Conservation (phyloP, 2,329 filamentous ascomycete species). For the Talaromyces sp. region DNA sequence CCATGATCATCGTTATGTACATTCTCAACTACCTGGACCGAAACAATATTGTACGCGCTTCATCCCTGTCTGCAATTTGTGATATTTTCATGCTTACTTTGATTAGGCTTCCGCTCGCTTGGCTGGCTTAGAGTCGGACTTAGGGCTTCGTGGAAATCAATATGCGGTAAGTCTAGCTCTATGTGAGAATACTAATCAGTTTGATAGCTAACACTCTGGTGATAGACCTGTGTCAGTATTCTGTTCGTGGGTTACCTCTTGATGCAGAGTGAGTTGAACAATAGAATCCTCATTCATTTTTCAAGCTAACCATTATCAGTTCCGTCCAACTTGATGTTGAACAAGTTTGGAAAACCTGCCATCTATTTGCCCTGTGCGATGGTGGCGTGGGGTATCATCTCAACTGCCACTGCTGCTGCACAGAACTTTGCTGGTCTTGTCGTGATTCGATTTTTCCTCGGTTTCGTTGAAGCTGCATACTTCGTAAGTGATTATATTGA, state of each 20-base stretch:
- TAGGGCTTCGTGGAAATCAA: slow-evolving; percentile 20
- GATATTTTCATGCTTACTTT: not conserved
- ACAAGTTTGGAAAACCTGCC: slow-evolving; percentile 1
- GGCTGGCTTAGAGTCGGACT: slow-evolving; percentile 35
- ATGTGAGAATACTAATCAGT: too few species aligned
- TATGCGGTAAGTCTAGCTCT: slow-evolving; percentile 4
- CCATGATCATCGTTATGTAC: slow-evolving; percentile 73
- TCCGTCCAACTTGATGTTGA: slow-evolving; percentile 11
- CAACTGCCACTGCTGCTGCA: slow-evolving; percentile 1
- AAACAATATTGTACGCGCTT: slow-evolving; percentile 57
- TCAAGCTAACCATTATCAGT: not conserved
- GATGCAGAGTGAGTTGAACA: slow-evolving; percentile 54
- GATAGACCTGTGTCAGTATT: slow-evolving; percentile 43
- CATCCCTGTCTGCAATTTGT: not conserved
- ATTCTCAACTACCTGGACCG: slow-evolving; percentile 73
- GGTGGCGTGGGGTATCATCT: slow-evolving; percentile 1
- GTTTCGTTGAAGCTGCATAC: slow-evolving; percentile 15
- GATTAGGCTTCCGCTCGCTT: slow-evolving; percentile 7
- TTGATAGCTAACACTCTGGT: not conserved
- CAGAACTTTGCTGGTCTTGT: slow-evolving; percentile 3
- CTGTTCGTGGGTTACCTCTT: slow-evolving; percentile 63
- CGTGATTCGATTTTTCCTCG: slow-evolving; percentile 10
- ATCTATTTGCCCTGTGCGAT: not conserved
- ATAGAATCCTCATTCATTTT: not conserved
- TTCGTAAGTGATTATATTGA: slow-evolving; percentile 2